These are phyloP conservation scores for Cladobotryum mycophilum DNA, from an alignment of 2,329 filamentous ascomycete genomes.

Conservation along the genomic window DNA sequence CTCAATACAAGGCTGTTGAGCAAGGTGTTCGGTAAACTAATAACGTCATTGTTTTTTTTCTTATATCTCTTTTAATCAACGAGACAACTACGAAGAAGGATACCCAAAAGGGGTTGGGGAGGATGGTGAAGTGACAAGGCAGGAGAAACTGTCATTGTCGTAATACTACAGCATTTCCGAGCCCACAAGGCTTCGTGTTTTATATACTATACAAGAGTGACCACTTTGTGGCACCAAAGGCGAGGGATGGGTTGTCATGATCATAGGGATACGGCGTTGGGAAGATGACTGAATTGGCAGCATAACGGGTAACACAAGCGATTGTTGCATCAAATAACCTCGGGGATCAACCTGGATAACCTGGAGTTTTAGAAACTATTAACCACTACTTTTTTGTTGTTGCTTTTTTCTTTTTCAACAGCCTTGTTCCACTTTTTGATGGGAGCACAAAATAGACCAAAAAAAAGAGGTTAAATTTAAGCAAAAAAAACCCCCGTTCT, in stretches of 20 bases:
- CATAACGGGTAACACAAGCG: conserved; percentile 6
- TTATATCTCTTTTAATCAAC: not conserved
- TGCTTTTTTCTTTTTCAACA: not conserved
- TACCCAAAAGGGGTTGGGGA: not conserved
- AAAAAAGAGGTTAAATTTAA: not conserved
- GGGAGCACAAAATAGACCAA: not conserved
- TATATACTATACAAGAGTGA: not conserved
- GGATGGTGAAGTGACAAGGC: not conserved
- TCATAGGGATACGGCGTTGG: conserved; percentile 15
- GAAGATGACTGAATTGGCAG: conserved; percentile 10
- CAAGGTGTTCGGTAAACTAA: conserved; percentile 23
- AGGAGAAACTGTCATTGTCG: not conserved
- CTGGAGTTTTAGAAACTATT: conserved; percentile 1
- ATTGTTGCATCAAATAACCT: conserved; percentile 2
- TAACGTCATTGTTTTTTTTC: conserved; percentile 12
- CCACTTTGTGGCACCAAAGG: not conserved
- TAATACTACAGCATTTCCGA: conserved; percentile 6
- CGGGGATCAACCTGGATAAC: conserved; percentile 4
- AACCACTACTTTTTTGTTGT: conserved; percentile 2
- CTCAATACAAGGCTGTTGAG: conserved; percentile 30
- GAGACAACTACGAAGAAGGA: conserved; percentile 7
- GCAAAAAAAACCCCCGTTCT: no score
- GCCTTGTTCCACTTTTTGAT: not conserved
- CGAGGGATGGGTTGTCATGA: conserved; percentile 7
- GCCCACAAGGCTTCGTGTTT: not conserved